These are phyloP conservation scores for Houttuynia cordata DNA, from an alignment of 164 flowering plant species.

Conservation along the genomic window DNA sequence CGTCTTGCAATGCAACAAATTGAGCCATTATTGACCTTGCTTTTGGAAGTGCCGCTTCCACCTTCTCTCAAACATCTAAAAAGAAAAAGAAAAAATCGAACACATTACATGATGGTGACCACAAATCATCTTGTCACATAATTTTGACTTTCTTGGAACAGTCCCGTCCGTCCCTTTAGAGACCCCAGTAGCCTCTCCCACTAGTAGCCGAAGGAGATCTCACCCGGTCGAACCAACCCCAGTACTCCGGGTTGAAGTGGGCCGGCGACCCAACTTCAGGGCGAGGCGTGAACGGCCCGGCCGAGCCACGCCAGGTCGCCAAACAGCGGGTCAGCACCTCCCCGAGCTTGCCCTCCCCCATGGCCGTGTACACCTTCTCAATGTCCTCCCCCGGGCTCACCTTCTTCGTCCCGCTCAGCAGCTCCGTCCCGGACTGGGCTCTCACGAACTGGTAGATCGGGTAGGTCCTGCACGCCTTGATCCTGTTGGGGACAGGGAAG, in stretches of 20 bases:
- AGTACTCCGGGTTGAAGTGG: slow-evolving; percentile 14
- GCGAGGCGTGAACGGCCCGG: slow-evolving; percentile 20
- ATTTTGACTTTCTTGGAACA: not conserved
- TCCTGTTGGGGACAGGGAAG: slow-evolving; percentile 20
- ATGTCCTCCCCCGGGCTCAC: slow-evolving; percentile 42
- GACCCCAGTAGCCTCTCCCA: slow-evolving; percentile 17
- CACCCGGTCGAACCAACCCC: slow-evolving; percentile 18
- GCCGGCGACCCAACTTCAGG: slow-evolving; percentile 12
- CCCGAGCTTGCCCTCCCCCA: slow-evolving; percentile 32
- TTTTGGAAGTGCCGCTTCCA: no score
- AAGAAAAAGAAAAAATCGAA: no score
- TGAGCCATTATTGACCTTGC: no score
- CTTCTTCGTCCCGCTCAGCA: slow-evolving; percentile 33
- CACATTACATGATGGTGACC: not conserved
- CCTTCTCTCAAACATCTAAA: no score
- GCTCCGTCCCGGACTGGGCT: slow-evolving; percentile 26
- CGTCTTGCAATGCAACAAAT: no score
- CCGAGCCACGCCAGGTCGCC: slow-evolving; percentile 16
- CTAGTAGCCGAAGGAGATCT: slow-evolving; percentile 19
- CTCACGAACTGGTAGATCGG: slow-evolving; percentile 37
- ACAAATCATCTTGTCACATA: not conserved
- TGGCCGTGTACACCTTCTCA: slow-evolving; percentile 37
- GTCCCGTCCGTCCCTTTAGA: not conserved
- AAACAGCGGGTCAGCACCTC: slow-evolving; percentile 28
- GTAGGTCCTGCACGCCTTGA: slow-evolving; percentile 34